These are phyloP conservation scores for Colletotrichum gloeosporioides DNA, from an alignment of 2,329 filamentous ascomycete species.

Conservation along the genomic window DNA sequence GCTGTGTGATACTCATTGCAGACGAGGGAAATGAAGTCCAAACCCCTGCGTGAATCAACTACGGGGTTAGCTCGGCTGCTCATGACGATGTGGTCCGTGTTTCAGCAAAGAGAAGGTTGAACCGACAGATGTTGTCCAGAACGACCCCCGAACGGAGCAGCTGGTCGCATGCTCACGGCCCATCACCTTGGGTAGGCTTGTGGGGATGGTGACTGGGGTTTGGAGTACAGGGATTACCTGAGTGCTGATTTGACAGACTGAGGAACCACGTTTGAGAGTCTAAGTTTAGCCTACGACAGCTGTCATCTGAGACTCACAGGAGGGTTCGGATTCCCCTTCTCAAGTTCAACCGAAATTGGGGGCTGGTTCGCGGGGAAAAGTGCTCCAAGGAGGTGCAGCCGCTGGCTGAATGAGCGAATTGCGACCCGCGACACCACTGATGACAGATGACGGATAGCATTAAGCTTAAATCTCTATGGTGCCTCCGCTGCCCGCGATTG, in stretches of 20 bases:
- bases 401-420: not conserved
- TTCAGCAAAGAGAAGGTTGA: constrained; percentile 7
- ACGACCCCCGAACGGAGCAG: not conserved
- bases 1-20: rapidly evolving
- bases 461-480: not conserved
- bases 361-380: not conserved
- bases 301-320: constrained; percentile 15
- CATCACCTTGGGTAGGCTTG: not conserved
- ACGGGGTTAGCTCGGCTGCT: not conserved
- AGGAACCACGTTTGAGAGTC: constrained; percentile 9
- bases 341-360: not conserved
- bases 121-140: not conserved
- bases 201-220: not conserved
- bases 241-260: not conserved
- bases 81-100: not conserved
- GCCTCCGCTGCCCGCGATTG: not conserved
- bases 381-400: not conserved
- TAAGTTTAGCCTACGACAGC: constrained; percentile 15
- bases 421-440: not conserved
- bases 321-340: not conserved
- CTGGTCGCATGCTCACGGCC: not conserved
- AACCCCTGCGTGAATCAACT: not conserved
- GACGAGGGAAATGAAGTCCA: not conserved
- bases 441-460: not conserved
- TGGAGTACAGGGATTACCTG: not conserved